These are phyloP conservation scores for Penicillium sp. DNA, from an alignment of 2,329 filamentous ascomycete species.

Conservation along the genomic window DNA sequence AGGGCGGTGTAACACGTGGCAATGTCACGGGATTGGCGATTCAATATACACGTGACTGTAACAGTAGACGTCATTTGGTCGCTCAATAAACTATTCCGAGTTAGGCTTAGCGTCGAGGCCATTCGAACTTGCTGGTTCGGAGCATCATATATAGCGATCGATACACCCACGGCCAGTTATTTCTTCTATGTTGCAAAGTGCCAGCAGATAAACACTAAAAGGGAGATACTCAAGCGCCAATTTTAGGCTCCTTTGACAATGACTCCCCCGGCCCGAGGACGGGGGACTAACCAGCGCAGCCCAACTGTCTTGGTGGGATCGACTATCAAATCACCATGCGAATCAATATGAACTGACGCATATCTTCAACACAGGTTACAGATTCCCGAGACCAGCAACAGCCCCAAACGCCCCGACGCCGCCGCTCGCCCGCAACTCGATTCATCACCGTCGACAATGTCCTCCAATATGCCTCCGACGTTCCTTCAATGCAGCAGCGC, in stretches of 20 bases:
- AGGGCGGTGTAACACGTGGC: constrained; percentile 15
- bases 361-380: constrained; percentile 29
- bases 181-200: neutral
- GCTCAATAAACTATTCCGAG: constrained; percentile 1
- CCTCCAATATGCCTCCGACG: constrained; percentile 84
- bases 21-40: constrained; percentile 6
- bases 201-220: neutral
- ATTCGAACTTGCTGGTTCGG: constrained; percentile 7
- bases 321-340: neutral
- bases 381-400: constrained; percentile 37
- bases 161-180: neutral
- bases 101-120: neutral
- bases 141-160: constrained; percentile 2
- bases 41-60: neutral
- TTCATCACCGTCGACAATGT: constrained; percentile 89
- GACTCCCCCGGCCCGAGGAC: constrained; percentile 24
- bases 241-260: constrained; percentile 14
- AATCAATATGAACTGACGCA: constrained; percentile 11
- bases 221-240: neutral
- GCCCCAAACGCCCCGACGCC: constrained; percentile 21
- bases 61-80: constrained; percentile 4
- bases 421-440: constrained; percentile 48
- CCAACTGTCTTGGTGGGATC: constrained; percentile 38
- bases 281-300: constrained; percentile 34
- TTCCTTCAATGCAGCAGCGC: constrained; percentile 85